Evolutionary conservation across 768 basidiomycete species (phyloP).

Genomic region (Lentinula sp.): DNA sequence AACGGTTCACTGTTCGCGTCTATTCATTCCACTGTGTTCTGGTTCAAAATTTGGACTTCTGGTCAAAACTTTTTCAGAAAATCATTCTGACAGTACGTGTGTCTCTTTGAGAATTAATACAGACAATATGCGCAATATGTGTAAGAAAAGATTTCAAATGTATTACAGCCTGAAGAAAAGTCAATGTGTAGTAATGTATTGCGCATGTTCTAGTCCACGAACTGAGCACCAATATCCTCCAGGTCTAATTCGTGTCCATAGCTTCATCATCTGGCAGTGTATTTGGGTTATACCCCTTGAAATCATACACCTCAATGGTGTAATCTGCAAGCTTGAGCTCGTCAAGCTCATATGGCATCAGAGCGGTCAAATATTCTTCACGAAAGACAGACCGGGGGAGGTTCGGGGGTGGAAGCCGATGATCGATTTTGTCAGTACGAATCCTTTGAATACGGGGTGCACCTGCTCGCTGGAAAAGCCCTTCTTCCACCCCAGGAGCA

Average conservation of each 20-base stretch:
- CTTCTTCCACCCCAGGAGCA: background rate
- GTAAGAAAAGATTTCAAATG: too few species aligned
- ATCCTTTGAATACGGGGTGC: background rate
- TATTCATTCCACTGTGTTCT: conserved; percentile 87
- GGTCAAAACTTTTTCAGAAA: conserved; percentile 86
- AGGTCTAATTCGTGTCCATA: too few species aligned
- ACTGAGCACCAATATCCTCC: too few species aligned
- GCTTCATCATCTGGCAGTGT: background rate
- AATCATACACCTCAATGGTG: background rate
- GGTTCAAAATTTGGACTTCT: conserved; percentile 83
- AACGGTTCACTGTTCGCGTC: conserved; percentile 92
- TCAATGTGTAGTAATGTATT: too few species aligned
- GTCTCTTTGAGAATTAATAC: background rate
- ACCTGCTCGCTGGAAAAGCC: background rate
- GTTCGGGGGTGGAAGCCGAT: background rate
- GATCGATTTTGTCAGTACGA: background rate
- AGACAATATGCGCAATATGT: too few species aligned
- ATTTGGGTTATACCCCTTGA: background rate
- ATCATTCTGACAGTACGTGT: conserved; percentile 54
- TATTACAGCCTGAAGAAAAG: too few species aligned
- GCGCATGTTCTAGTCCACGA: too few species aligned
- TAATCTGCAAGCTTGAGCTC: background rate
- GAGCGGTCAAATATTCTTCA: background rate
- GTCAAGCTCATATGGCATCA: background rate
- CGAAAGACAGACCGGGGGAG: background rate